A percentile compares a stretch with the other conserved stretches of the same genome.
Conservation (phyloP, 208 protist species). For the Leishmania gerbilli region DNA sequence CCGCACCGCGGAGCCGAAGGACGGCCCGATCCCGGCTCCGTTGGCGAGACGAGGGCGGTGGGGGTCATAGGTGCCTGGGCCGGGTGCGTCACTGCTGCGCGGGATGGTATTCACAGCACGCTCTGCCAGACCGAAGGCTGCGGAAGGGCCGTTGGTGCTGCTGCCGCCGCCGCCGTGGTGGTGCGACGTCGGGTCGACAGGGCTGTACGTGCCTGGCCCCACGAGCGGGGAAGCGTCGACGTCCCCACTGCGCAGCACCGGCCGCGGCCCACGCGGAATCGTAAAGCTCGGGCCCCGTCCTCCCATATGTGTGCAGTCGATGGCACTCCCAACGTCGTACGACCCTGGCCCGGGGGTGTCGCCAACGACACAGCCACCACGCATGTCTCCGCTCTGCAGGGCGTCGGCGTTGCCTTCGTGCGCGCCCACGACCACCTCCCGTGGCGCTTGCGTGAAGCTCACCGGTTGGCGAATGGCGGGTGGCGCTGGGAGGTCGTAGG, state of each 20-base stretch:
- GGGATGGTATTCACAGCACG: constrained; percentile 4
- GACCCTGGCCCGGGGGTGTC: constrained; percentile 24
- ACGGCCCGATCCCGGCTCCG: neutral
- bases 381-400: neutral
- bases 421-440: neutral
- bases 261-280: constrained; percentile 28
- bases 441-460: constrained; percentile 25
- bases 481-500: constrained; percentile 20
- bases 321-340: constrained; percentile 19
- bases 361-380: neutral
- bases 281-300: constrained; percentile 15
- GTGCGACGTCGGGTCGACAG: neutral
- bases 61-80: constrained; percentile 25
- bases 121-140: constrained; percentile 5
- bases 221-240: constrained; percentile 24
- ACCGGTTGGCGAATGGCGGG: neutral
- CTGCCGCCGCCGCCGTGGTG: neutral
- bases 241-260: constrained; percentile 23
- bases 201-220: constrained; percentile 28
- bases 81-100: constrained; percentile 10
- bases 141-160: neutral
- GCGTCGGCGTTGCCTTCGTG: neutral
- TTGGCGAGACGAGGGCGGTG: neutral
- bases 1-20: constrained; percentile 9
- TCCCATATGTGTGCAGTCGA: neutral